Conservation (phyloP, 75 land plant genomes). For the Azolla pinnata region DNA sequence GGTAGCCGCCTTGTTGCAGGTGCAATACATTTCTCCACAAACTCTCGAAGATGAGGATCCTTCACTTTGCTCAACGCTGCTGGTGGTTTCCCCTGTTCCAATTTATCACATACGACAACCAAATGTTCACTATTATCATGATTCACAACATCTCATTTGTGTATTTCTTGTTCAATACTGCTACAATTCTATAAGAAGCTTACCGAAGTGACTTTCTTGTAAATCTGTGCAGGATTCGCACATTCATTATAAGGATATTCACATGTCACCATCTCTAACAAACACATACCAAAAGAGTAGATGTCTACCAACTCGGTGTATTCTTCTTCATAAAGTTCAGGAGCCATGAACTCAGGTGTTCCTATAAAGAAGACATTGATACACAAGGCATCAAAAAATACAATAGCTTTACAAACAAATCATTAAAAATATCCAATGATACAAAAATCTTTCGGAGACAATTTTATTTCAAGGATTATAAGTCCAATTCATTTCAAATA, state of each 20-base stretch:
- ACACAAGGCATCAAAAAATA: constrained; percentile 1
- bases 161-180: too few relatives aligned
- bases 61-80: constrained; percentile 61
- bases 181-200: constrained; percentile 13
- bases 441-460: too few relatives aligned
- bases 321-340: constrained; percentile 71
- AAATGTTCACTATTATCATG: too few relatives aligned
- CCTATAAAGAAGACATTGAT: constrained; percentile 21
- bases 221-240: constrained; percentile 66
- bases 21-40: constrained; percentile 75
- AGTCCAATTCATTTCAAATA: too few relatives aligned
- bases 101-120: too few relatives aligned
- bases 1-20: constrained; percentile 55
- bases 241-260: constrained; percentile 79
- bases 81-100: constrained; percentile 72
- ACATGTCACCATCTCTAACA: constrained; percentile 68
- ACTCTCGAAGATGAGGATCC: constrained; percentile 47
- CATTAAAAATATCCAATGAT: too few relatives aligned
- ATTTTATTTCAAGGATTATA: too few relatives aligned
- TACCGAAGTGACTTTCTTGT: constrained; percentile 60
- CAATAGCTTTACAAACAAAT: too few relatives aligned
- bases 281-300: constrained; percentile 76
- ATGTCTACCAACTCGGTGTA: constrained; percentile 68
- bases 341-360: constrained; percentile 83
- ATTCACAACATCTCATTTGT: too few relatives aligned